Base-by-base conservation (phyloP, 257 asterid genomes). In the Solanum habrochaites region DNA sequence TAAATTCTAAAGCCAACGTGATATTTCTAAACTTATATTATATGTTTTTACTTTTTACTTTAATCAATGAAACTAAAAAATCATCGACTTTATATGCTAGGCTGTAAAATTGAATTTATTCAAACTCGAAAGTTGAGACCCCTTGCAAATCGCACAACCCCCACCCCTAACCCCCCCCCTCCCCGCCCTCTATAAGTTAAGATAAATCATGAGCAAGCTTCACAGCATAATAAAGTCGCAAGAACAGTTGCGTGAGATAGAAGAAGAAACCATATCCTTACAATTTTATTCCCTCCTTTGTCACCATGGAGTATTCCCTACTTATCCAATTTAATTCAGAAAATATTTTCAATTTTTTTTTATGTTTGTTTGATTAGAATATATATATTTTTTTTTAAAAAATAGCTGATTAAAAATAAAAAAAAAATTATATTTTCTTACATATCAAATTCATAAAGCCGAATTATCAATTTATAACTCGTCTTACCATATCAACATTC, bases 41-140 rank as follows among this genome's bases (percentile, higher is more conserved):
- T 49, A 49, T 49, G 58, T 32, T 32, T 31, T 2, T 31, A 31
- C 32, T 35, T 5, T 37, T 5, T 37, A 37, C 6, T 37, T 37
- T 37, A 37, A 37, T 37, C 39, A 37, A 37, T 5, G 7, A 37
- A 37, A 37, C 7, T 37, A 5, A 37, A 37, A 37, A 37, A 37
- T 5, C 39, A 0, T 37, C n/a, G 5, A 37, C 7, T 37, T 37
- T 37, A 37, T 37, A 37, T 37, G 7, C 1, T n/a, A n/a, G 39
- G 6, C 39, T n/a, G 6, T 39, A 39, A 39, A 27, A 6, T 1
- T 27, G 1, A 21, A 25, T 25, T 25, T 25, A 25, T 12, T 25
- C 20, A 2, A 11, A 66, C 2, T 1, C 6, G 2, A 12, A 66
- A 12, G 3, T 2, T 0, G 1, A 12, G 5, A 66, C 9, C 7